Base-by-base conservation (phyloP, 495 filamentous ascomycete species). In the Parathielavia appendiculata region DNA sequence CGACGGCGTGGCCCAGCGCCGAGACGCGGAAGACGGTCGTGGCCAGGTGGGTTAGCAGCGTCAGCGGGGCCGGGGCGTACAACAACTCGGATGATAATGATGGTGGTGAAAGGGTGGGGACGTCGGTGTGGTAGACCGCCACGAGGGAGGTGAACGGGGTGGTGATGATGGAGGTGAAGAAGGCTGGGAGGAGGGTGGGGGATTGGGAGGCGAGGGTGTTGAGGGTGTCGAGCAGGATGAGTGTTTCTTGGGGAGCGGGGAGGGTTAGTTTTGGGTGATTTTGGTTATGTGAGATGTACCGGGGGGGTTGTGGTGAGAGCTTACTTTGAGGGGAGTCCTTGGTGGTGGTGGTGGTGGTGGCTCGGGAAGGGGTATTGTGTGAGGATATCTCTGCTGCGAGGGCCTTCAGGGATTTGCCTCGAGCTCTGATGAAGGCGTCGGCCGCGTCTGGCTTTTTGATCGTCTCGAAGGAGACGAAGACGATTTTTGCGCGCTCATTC, bases 381-480 rank as follows among this genome's bases (percentile, higher is more conserved):
- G 74, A 71, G 8, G 72, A 19, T 45, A 95, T 84, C 45, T 91
- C 83, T 4, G 72, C 65, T 1, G 76, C 74, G 10, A 90, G 71
- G 1, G 66, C 61, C 1, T 72, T 60, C 12, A 85, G 71, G 2
- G 67, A 71, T 65, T 88, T 87, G 51, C 82, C 73, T 12, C 84
- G 71, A 4, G 83, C 84, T 53, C 75, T 74, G 55, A 96, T 72
- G 60, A 92, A 86, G 22, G 80, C 65, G 67, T 86, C 86, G 14
- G 75, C 82, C 16, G 77, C 66, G 9, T 71, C 71, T 12, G 83
- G 80, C 46, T 81, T 83, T 12, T 68, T 65, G 8, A 88, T 67
- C 0, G 89, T 89, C 57, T 85, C 80, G 65, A 89, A 90, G n/a
- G 90, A 86, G 54, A 96, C 73, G 64, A 83, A 87, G n/a, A 93